Conservation (phyloP, 2,329 filamentous ascomycete species). For the Colletotrichum plurivorum region DNA sequence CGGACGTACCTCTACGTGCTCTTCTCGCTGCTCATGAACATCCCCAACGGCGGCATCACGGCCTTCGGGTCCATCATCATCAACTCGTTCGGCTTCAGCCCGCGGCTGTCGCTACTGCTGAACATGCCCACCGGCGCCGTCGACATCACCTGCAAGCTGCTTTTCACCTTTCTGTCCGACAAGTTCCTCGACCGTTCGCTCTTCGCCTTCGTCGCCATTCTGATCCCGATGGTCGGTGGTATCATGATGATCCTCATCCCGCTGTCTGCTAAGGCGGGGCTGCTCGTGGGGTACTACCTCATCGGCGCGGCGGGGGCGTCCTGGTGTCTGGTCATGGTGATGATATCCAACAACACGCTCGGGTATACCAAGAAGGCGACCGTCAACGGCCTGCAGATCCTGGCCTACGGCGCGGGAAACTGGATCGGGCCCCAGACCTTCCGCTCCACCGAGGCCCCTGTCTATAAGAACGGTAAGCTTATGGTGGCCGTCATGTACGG, state of each 20-base stretch:
- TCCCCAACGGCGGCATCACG: slow-evolving; percentile 44
- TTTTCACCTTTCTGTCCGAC: slow-evolving; percentile 47
- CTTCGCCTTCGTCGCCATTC: slow-evolving; percentile 46
- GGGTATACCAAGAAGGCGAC: slow-evolving; percentile 50
- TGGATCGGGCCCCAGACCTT: slow-evolving; percentile 47
- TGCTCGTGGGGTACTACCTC: slow-evolving; percentile 45
- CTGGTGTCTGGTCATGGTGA: slow-evolving; percentile 46
- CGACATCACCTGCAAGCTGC: slow-evolving; percentile 42
- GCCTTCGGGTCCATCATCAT: slow-evolving; percentile 41
- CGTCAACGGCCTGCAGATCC: slow-evolving; percentile 44
- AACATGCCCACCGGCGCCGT: slow-evolving; percentile 43
- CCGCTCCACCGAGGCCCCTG: slow-evolving; percentile 42
- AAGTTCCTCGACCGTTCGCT: slow-evolving; percentile 44
- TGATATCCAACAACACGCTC: slow-evolving; percentile 47
- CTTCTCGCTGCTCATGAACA: slow-evolving; percentile 53
- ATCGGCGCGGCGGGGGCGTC: slow-evolving; percentile 45
- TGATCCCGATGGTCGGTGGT: slow-evolving; percentile 46
- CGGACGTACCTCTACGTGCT: slow-evolving; percentile 68
- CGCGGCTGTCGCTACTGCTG: slow-evolving; percentile 31
- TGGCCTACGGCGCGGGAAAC: slow-evolving; percentile 43
- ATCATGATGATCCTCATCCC: slow-evolving; percentile 48
- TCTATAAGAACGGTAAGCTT: slow-evolving; percentile 45
- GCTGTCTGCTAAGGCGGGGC: slow-evolving; percentile 41
- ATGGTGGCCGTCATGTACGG: slow-evolving; percentile 46
- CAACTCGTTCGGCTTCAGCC: slow-evolving; percentile 42